Base-by-base conservation (phyloP, 441 rosid species). In the Erodium texanum region DNA sequence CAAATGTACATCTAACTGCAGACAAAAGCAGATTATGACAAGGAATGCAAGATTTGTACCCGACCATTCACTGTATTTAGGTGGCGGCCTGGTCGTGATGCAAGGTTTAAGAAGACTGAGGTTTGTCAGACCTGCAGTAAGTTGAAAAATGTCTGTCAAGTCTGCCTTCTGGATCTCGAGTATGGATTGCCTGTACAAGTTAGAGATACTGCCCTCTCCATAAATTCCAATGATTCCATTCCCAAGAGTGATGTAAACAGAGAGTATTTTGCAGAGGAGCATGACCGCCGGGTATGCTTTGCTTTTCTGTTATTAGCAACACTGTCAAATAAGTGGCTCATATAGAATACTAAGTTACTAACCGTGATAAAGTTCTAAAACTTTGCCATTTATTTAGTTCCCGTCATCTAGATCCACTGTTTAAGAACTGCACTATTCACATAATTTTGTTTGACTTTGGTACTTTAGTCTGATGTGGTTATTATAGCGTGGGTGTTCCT, bases 181-280 rank as follows among this genome's bases (percentile, higher is more conserved):
- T 92, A 94, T 71, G 95, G 98, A 32, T 83, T 94, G 83, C 99
- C 98, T 0, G 98, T 94, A 76, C 98, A 94, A 72, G 99, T 86
- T 76, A 85, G 99, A 61, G 99, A 94, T 70, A 88, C 98, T 0
- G 92, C 98, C 48, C 86, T 93, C 16, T 85, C 83, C 78, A 92
- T 94, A 63, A 82, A 82, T 74, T 88, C 97, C 63, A 83, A 88
- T 77, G 96, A 94, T 69, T 79, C 97, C 68, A 94, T 94, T 74
- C 98, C 99, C 0, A 88, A 87, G 76, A 94, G 99, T 74, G 99
- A 94, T 74, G 98, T 90, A 6, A 94, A 94, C 71, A 76, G 96
- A 69, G 99, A 94, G 83, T 94, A 75, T 74, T 91, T 92, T 75
- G 99, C 99, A 7, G 97, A 92, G 79, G 99, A 94, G 85, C 99